Conservation (phyloP, 768 basidiomycete genomes). For the Dictyophora rubrovolvata region DNA sequence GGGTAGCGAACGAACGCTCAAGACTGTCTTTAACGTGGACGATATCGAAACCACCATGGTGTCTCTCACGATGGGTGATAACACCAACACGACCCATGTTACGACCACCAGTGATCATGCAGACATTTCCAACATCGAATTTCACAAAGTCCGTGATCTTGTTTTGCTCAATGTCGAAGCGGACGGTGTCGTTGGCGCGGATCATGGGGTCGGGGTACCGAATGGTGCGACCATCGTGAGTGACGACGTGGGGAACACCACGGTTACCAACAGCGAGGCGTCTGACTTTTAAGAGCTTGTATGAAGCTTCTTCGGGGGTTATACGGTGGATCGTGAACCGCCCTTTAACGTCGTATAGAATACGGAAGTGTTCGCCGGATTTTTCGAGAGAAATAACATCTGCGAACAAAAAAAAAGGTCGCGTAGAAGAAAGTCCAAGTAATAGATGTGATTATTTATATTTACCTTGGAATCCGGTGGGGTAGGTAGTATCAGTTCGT, state of each 20-base stretch:
- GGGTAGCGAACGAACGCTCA: constrained; percentile 94
- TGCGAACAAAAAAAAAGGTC: constrained; percentile 20
- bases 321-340: constrained; percentile 99
- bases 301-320: constrained; percentile 91
- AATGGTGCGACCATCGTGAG: constrained; percentile 99
- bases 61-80: constrained; percentile 94
- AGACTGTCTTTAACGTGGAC: constrained; percentile 94
- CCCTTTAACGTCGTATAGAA: constrained; percentile 98
- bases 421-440: background rate
- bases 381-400: constrained; percentile 97
- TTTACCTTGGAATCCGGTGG: constrained; percentile 92
- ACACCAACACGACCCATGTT: constrained; percentile 99
- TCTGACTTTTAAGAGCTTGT: constrained; percentile 94
- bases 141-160: constrained; percentile 90
- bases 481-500: constrained; percentile 94
- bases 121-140: constrained; percentile 96
- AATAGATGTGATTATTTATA: constrained; percentile 20
- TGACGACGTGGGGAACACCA: constrained; percentile 94
- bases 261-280: constrained; percentile 85
- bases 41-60: constrained; percentile 97
- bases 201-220: constrained; percentile 97
- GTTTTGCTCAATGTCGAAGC: constrained; percentile 89
- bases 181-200: constrained; percentile 95
- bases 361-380: constrained; percentile 98
- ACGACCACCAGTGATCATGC: constrained; percentile 96